A percentile compares a stretch with the other conserved stretches of the same genome.
These are phyloP conservation scores for Zizania latifolia DNA, from an alignment of 176 grass and related monocot species.

Conservation along the genomic window DNA sequence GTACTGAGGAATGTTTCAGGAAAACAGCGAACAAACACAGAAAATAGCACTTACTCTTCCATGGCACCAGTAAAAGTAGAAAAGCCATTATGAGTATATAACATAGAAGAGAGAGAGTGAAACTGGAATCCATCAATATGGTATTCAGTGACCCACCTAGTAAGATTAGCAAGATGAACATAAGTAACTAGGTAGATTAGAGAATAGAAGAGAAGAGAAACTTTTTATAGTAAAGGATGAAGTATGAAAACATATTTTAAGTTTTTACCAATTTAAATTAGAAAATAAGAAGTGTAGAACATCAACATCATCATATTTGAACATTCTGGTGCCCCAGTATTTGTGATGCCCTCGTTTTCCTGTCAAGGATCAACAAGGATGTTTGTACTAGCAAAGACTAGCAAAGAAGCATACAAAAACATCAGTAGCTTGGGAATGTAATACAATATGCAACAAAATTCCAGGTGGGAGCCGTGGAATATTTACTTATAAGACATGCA, in stretches of 20 bases:
- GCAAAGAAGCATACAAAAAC: constrained; percentile 20
- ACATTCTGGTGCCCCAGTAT: constrained; percentile 95
- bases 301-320: constrained; percentile 93
- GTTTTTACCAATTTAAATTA: constrained; percentile 88
- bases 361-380: constrained; percentile 29
- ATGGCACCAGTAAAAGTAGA: constrained; percentile 80
- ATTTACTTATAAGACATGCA: neutral
- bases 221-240: neutral
- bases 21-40: neutral
- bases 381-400: neutral
- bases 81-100: constrained; percentile 99
- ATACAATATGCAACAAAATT: constrained; percentile 17
- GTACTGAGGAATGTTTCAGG: neutral
- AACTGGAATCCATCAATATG: constrained; percentile 86
- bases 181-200: constrained; percentile 17
- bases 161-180: constrained; percentile 22
- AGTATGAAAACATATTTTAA: constrained; percentile 19
- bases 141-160: constrained; percentile 89
- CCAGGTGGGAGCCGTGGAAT: neutral
- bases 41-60: constrained; percentile 68
- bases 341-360: constrained; percentile 97
- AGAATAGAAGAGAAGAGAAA: neutral
- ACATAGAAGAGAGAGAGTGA: constrained; percentile 86
- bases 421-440: neutral
- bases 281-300: constrained; percentile 93